Evolutionary conservation across 202 grass and related monocot genomes (phyloP).

Genomic region (Zizania palustris): DNA sequence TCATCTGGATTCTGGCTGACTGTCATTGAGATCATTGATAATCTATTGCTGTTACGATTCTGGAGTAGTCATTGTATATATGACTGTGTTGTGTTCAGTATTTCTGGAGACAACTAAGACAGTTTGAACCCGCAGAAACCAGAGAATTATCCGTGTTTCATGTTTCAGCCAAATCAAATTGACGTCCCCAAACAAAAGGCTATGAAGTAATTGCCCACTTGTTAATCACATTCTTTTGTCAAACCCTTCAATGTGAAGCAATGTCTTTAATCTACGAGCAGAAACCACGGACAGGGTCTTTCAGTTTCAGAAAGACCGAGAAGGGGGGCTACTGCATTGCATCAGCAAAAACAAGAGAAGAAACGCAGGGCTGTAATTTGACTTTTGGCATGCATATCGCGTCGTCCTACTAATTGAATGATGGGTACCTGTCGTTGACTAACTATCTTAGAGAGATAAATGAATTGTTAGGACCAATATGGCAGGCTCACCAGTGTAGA

Average conservation of each 20-base stretch:
- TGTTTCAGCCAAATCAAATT: no score
- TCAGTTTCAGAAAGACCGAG: not conserved
- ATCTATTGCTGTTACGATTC: no score
- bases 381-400: not conserved
- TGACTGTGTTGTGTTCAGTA: no score
- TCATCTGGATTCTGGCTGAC: no score
- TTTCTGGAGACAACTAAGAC: no score
- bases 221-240: not conserved
- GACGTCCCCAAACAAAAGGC: no score
- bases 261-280: not conserved
- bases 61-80: no score
- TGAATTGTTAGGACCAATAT: not conserved
- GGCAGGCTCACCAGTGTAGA: no score
- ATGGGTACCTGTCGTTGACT: not conserved
- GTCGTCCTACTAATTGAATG: not conserved
- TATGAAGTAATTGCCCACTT: no score
- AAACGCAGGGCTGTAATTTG: not conserved
- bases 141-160: no score
- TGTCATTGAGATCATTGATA: no score
- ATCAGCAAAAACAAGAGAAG: not conserved
- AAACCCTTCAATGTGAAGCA: not conserved
- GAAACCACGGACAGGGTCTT: not conserved
- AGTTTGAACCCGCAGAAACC: no score
- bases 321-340: not conserved
- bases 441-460: not conserved